Percentiles rank a stretch among this genome's conserved stretches.
Evolutionary conservation across 352 stramenopile species (phyloP).

Genomic region (Globisporangium emineosum): DNA sequence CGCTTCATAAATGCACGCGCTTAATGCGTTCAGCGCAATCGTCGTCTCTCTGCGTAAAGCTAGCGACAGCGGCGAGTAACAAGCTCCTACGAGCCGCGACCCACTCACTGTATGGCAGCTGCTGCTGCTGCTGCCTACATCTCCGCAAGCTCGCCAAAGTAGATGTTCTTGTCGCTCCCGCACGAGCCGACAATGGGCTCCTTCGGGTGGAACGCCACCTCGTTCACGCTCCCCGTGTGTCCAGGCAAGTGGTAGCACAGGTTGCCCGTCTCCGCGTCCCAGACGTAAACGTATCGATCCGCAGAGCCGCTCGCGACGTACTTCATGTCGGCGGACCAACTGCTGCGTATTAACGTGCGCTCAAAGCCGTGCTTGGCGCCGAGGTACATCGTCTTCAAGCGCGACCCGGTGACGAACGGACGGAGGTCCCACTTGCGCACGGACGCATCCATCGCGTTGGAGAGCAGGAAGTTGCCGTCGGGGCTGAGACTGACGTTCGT

Average conservation of each 20-base stretch:
- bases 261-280: conserved; percentile 89
- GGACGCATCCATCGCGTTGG: conserved; percentile 94
- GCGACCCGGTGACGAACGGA: conserved; percentile 73
- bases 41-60: neutral
- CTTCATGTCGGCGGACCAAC: conserved; percentile 88
- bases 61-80: neutral
- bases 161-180: conserved; percentile 85
- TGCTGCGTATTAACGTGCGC: conserved; percentile 90
- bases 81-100: neutral
- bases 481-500: conserved; percentile 93
- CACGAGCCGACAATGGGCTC: conserved; percentile 85
- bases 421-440: conserved; percentile 93
- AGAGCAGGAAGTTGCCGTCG: conserved; percentile 91
- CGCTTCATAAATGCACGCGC: neutral
- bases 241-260: conserved; percentile 93
- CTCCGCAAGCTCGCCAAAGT: conserved; percentile 71
- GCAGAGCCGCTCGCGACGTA: conserved; percentile 87
- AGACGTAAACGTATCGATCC: conserved; percentile 94
- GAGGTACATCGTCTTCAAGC: conserved; percentile 57
- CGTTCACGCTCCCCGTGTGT: conserved; percentile 94
- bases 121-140: conserved; percentile 23
- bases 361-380: conserved; percentile 93
- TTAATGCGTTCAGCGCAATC: neutral
- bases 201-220: conserved; percentile 88
- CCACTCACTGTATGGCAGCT: neutral